A percentile compares a stretch with the other conserved stretches of the same genome.
phyloP scores from a whole-genome alignment of 169 alveolate species.

The Plasmodium vinckei region DNA sequence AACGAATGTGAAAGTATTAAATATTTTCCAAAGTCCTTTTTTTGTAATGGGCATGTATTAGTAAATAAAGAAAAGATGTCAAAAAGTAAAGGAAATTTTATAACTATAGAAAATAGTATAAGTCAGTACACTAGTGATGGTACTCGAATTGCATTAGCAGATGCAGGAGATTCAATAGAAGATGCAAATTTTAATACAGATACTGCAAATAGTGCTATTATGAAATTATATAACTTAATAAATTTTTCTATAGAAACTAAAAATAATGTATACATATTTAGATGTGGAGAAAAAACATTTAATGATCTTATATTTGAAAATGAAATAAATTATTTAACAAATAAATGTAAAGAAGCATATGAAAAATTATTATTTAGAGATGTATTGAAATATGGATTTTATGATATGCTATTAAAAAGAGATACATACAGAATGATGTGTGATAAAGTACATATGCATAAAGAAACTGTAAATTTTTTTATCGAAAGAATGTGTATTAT shows the following conservation, averaged over 20 bases:
- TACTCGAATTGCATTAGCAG: conserved; percentile 97
- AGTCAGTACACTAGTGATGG: conserved; percentile 97
- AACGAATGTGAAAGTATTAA: conserved; percentile 53
- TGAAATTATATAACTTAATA: conserved; percentile 84
- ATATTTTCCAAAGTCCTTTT: conserved; percentile 94
- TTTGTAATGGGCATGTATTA: conserved; percentile 97
- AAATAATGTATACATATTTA: conserved; percentile 76
- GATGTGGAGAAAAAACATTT: conserved; percentile 77
- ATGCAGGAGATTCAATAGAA: conserved; percentile 98
- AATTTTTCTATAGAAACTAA: conserved; percentile 82
- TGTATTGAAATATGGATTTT: conserved; percentile 89
- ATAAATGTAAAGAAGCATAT: conserved; percentile 86
- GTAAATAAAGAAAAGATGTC: conserved; percentile 98
- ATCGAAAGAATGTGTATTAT: conserved; percentile 87
- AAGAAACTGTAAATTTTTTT: conserved; percentile 47
- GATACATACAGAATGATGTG: conserved; percentile 55
- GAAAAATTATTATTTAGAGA: conserved; percentile 88
- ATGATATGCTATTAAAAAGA: conserved; percentile 82
- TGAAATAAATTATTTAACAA: conserved; percentile 86
- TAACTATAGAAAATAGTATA: conserved; percentile 94
- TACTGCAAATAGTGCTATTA: conserved; percentile 89
- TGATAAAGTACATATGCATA: conserved; percentile 76
- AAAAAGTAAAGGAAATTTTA: conserved; percentile 97
- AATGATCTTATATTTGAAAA: conserved; percentile 87
- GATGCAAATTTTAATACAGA: conserved; percentile 96